Percentiles rank a stretch among this genome's conserved stretches.
These are phyloP conservation scores for Rhizophagus clarus DNA, from an alignment of 192 early-diverging fungal genomes.

Conservation along the genomic window DNA sequence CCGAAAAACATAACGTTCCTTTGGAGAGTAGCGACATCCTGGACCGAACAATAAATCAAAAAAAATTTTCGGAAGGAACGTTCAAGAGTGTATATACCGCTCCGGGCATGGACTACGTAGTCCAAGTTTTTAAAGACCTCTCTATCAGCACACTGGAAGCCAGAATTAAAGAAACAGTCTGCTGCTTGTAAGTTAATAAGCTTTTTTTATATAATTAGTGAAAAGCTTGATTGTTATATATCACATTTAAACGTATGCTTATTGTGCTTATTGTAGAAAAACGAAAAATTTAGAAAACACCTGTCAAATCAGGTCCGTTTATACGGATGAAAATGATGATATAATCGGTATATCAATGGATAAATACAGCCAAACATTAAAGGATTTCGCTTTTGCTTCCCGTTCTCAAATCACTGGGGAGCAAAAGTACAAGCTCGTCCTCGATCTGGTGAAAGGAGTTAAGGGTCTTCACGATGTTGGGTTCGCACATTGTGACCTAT, in stretches of 20 bases:
- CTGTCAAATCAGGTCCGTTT: slow-evolving; percentile 56
- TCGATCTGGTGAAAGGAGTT: slow-evolving; percentile 57
- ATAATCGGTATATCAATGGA: slow-evolving; percentile 61
- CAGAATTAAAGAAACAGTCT: slow-evolving; percentile 57
- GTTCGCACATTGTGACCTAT: slow-evolving; percentile 60
- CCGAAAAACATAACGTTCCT: too few relatives aligned
- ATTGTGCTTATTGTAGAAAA: slow-evolving; percentile 40
- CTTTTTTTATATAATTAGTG: not conserved
- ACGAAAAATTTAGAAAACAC: slow-evolving; percentile 48
- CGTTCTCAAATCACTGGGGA: slow-evolving; percentile 51
- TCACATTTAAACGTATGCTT: not conserved
- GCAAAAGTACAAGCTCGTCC: slow-evolving; percentile 56
- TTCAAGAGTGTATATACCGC: too few relatives aligned
- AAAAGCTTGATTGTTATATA: not conserved
- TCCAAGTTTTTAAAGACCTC: too few relatives aligned
- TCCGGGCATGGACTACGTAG: too few relatives aligned
- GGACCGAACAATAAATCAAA: too few relatives aligned
- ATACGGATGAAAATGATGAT: slow-evolving; percentile 53
- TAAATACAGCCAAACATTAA: slow-evolving; percentile 57
- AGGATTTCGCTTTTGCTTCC: slow-evolving; percentile 55
- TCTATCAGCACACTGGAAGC: slow-evolving; percentile 55
- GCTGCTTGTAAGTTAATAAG: slow-evolving; percentile 46
- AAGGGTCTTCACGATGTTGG: slow-evolving; percentile 53
- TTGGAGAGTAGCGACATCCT: too few relatives aligned
- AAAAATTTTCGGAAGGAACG: too few relatives aligned